Evolutionary conservation across 1,284 basidiomycete species (phyloP).

Genomic region (Ceratobasidium sp.): DNA sequence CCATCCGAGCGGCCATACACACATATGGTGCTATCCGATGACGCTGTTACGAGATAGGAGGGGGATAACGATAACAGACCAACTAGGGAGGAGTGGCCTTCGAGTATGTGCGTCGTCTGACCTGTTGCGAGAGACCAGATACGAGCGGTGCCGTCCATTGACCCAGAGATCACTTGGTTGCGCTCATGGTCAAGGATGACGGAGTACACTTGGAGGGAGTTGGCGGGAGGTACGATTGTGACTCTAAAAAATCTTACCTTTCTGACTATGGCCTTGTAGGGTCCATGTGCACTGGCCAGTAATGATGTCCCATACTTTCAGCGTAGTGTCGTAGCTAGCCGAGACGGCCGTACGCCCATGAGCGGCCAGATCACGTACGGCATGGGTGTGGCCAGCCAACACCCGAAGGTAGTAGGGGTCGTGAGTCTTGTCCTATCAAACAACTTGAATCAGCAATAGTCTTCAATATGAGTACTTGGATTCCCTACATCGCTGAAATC

Average conservation of each 20-base stretch:
- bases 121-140: slow-evolving; percentile 86
- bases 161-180: slow-evolving; percentile 89
- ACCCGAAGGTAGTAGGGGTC: slow-evolving; percentile 91
- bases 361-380: slow-evolving; percentile 90
- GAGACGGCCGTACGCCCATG: slow-evolving; percentile 88
- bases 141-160: slow-evolving; percentile 95
- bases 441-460: not conserved
- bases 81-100: slow-evolving; percentile 88
- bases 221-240: not conserved
- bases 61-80: slow-evolving; percentile 86
- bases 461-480: slow-evolving; percentile 60
- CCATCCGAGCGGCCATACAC: slow-evolving; percentile 93
- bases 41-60: slow-evolving; percentile 89
- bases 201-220: slow-evolving; percentile 75
- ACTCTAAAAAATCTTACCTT: slow-evolving; percentile 65
- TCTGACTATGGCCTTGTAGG: slow-evolving; percentile 87
- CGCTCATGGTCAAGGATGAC: slow-evolving; percentile 86
- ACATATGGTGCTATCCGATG: slow-evolving; percentile 90
- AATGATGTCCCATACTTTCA: slow-evolving; percentile 93
- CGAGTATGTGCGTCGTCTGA: slow-evolving; percentile 78
- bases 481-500: slow-evolving; percentile 72
- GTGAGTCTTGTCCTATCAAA: slow-evolving; percentile 74
- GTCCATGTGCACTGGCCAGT: slow-evolving; percentile 83
- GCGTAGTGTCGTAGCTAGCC: slow-evolving; percentile 93
- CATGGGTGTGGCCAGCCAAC: slow-evolving; percentile 87